Conservation (phyloP, 768 basidiomycete genomes). For the Collybia nuda region DNA sequence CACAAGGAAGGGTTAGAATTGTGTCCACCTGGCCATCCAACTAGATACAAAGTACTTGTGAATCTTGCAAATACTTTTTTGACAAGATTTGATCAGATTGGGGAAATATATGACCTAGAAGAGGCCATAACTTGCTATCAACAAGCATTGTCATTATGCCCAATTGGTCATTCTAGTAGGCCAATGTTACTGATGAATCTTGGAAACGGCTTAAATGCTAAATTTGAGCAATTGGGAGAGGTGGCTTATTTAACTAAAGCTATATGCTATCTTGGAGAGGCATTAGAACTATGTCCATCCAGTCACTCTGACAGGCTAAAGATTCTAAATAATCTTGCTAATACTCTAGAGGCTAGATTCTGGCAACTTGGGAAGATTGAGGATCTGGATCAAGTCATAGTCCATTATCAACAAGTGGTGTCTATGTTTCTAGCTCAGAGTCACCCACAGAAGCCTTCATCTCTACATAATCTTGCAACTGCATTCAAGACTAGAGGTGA, state of each 20-base stretch:
- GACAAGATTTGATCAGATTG: conserved; percentile 5
- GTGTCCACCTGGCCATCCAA: conserved; percentile 14
- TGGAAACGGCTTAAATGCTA: conserved; percentile 1
- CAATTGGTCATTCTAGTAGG: conserved; percentile 2
- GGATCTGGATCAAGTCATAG: conserved; percentile 15
- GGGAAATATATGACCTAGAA: conserved; percentile 4
- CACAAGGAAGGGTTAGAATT: conserved; percentile 7
- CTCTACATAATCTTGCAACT: conserved; percentile 12
- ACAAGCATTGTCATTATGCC: conserved; percentile 1
- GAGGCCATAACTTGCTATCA: conserved; percentile 4
- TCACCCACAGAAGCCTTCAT: conserved; percentile 4
- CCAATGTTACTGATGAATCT: conserved; percentile 5
- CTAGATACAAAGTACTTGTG: conserved; percentile 1
- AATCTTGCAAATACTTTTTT: conserved; percentile 9
- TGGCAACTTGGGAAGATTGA: neutral
- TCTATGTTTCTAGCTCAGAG: neutral
- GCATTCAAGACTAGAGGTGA: conserved; percentile 14
- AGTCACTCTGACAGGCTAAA: neutral
- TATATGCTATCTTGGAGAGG: neutral
- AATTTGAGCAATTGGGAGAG: conserved; percentile 15
- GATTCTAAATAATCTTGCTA: conserved; percentile 1
- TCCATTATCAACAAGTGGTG: conserved; percentile 1
- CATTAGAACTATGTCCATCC: neutral
- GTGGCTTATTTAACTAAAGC: conserved; percentile 9
- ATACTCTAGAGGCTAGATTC: neutral